Base-by-base conservation (phyloP, 495 filamentous ascomycete species). In the Neurospora intermedia region DNA sequence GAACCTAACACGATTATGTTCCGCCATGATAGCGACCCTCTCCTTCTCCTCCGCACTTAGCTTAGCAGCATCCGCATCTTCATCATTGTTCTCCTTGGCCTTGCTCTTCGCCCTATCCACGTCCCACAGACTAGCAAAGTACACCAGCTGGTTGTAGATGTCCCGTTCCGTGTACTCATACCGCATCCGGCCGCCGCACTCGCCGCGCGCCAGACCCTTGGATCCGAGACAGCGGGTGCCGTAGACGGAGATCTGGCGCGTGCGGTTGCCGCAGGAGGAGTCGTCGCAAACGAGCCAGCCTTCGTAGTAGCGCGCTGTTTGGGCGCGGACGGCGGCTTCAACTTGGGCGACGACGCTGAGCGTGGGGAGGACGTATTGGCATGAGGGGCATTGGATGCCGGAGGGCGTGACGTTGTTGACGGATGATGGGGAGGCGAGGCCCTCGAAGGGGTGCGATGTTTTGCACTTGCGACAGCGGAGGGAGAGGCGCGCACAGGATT, bases 141-240 rank as follows among this genome's bases (percentile, higher is more conserved):
- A 99, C 46, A 97, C 80, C 46, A 99, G 85, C 84, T 99, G 96
- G 82, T 96, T 98, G 82, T 97, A 98, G 73, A 98, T 84, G 77
- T 88, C 91, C 81, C 93, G 92, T 86, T 97, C 94, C n/a, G 86
- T 85, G 75, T 91, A 91, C 84, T 96, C 94, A 76, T 92, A 98
- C 38, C 85, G 82, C 96, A 98, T 98, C 16, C 89, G 85, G 4
- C 96, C 96, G n/a, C 87, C 82, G 80, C 96, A 98, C 27, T 91
- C 95, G 6, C 54, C 54, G 39, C 88, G 83, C 2, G 89, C 95
- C 16, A 94, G 88, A 11, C 94, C 95, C 71, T 89, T 88, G 3
- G 94, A 92, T 0, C 96, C 96, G 15, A 98, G 86, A 80, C 96
- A 99, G 39, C 93, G 89, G 76, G 90, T 91, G 59, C 96, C 96